Percentiles rank a stretch among this genome's conserved stretches.
These are phyloP conservation scores for Myotisia sp. DNA, from an alignment of 2,329 filamentous ascomycete genomes.

Conservation along the genomic window DNA sequence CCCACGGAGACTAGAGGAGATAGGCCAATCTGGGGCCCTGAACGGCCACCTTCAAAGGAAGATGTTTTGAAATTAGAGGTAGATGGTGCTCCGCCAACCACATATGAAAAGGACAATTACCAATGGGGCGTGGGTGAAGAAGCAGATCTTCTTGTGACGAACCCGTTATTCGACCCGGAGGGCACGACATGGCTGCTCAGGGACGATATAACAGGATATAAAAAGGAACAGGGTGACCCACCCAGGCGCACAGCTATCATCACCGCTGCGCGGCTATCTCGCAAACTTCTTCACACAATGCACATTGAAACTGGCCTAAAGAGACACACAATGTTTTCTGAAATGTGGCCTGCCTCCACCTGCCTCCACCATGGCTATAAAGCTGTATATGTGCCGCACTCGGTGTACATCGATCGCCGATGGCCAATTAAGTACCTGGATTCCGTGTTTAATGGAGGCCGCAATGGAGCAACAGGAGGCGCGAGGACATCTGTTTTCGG, in stretches of 20 bases:
- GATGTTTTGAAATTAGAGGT: constrained; percentile 61
- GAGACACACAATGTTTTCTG: constrained; percentile 82
- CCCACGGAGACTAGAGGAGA: constrained; percentile 29
- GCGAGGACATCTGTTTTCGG: constrained; percentile 60
- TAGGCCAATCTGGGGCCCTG: constrained; percentile 70
- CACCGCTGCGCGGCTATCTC: constrained; percentile 70
- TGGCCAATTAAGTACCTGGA: constrained; percentile 74
- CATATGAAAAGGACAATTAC: constrained; percentile 66
- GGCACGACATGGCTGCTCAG: constrained; percentile 71
- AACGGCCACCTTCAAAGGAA: constrained; percentile 49
- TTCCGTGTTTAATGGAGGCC: constrained; percentile 63
- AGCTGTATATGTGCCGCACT: constrained; percentile 80
- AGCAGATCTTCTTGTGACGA: constrained; percentile 81
- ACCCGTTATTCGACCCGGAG: constrained; percentile 80
- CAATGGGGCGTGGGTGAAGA: constrained; percentile 81
- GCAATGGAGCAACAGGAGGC: constrained; percentile 61
- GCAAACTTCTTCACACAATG: constrained; percentile 68
- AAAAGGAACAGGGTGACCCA: constrained; percentile 46
- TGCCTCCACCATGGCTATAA: constrained; percentile 87
- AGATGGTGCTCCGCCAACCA: constrained; percentile 58
- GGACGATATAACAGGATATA: constrained; percentile 75
- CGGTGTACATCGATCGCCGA: constrained; percentile 69
- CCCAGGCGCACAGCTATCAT: constrained; percentile 77
- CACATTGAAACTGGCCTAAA: constrained; percentile 74
- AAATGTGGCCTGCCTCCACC: constrained; percentile 88